A percentile compares a stretch with the other conserved stretches of the same genome.
Evolutionary conservation across 2,329 filamentous ascomycete genomes (phyloP).

Genomic region (Trichoderma sp.): DNA sequence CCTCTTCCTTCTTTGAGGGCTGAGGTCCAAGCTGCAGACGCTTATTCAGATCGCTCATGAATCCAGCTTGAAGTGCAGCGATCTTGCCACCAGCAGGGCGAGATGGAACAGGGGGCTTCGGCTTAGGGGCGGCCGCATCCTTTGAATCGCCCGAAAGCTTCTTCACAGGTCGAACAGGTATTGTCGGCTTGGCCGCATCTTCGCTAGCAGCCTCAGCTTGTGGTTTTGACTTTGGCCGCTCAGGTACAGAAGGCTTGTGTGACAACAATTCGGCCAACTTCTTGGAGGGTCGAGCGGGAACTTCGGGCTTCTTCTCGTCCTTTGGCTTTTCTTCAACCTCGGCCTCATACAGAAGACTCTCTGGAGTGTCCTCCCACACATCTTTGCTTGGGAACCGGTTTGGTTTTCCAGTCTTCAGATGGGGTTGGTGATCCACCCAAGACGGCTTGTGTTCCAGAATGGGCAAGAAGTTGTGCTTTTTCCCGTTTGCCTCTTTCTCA

Average conservation of each 20-base stretch:
- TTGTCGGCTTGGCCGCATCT: slow-evolving; percentile 58
- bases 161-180: slow-evolving; percentile 66
- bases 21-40: slow-evolving; percentile 85
- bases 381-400: slow-evolving; percentile 85
- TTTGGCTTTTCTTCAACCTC: slow-evolving; percentile 56
- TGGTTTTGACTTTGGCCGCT: slow-evolving; percentile 56
- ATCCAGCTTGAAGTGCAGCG: slow-evolving; percentile 84
- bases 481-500: slow-evolving; percentile 50
- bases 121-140: slow-evolving; percentile 55
- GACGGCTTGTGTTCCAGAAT: slow-evolving; percentile 40
- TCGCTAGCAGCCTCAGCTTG: slow-evolving; percentile 47
- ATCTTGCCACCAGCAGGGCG: slow-evolving; percentile 83
- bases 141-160: slow-evolving; percentile 41
- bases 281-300: slow-evolving; percentile 38
- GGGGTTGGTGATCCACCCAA: slow-evolving; percentile 50
- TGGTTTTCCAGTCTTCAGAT: slow-evolving; percentile 55
- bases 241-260: slow-evolving; percentile 48
- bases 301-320: slow-evolving; percentile 27
- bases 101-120: slow-evolving; percentile 78
- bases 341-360: slow-evolving; percentile 77
- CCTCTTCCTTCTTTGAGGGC: slow-evolving; percentile 72
- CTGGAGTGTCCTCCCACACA: slow-evolving; percentile 92
- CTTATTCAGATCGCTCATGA: slow-evolving; percentile 91
- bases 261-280: slow-evolving; percentile 38
- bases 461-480: slow-evolving; percentile 33